Conservation (phyloP, 331 rosid genomes). For the Malus hybrid region DNA sequence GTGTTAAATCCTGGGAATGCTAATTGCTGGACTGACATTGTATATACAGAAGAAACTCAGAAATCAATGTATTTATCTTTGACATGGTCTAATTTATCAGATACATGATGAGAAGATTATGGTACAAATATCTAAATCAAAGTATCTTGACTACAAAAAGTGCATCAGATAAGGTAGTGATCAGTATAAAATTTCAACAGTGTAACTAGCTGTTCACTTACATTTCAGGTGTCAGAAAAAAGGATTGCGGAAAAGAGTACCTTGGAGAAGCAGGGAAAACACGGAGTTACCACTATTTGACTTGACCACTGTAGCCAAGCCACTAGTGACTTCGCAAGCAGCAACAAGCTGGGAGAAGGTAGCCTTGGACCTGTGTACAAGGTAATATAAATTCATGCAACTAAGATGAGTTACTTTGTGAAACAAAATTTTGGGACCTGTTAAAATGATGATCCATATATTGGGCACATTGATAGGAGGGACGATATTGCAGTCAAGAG, state of each 20-base stretch:
- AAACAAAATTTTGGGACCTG: neutral
- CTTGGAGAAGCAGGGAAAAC: neutral
- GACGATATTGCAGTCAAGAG: neutral
- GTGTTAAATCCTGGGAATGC: neutral
- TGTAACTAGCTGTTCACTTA: too few relatives aligned
- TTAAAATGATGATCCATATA: neutral
- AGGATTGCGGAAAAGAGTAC: neutral
- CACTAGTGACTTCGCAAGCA: conserved; percentile 10
- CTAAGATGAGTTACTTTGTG: neutral
- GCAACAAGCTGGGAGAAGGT: conserved; percentile 27
- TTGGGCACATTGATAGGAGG: conserved; percentile 1
- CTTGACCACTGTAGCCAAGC: conserved; percentile 11
- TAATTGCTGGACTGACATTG: neutral
- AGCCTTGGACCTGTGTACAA: conserved; percentile 20
- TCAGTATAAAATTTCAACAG: neutral
- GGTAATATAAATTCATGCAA: neutral
- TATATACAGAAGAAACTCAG: neutral
- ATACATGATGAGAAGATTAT: neutral
- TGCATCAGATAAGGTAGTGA: neutral
- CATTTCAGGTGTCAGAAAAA: neutral
- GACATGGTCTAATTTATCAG: neutral
- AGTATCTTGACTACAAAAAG: neutral
- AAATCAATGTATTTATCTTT: neutral
- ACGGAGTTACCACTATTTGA: conserved; percentile 16
- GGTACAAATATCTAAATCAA: neutral